A percentile compares a stretch with the other conserved stretches of the same genome.
Conservation (phyloP, 202 grass and related monocot genomes). For the Hordeum pubiflorum region DNA sequence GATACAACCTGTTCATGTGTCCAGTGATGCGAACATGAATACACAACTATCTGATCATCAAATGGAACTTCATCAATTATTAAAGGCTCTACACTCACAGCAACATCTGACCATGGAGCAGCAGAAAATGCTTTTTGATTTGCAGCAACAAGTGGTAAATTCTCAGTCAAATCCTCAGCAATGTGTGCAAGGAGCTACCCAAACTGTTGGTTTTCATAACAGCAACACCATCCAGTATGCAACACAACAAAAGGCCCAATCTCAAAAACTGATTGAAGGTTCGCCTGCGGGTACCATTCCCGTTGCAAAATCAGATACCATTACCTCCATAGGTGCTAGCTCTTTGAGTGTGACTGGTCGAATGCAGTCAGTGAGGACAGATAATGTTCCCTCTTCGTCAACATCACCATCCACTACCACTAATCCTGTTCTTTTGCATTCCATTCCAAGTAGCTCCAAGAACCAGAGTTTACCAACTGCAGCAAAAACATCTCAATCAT, state of each 20-base stretch:
- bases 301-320: slow-evolving; percentile 28
- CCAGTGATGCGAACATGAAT: slow-evolving; percentile 28
- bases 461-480: slow-evolving; percentile 29
- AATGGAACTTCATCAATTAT: slow-evolving; percentile 57
- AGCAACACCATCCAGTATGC: slow-evolving; percentile 20
- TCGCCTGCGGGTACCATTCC: slow-evolving; percentile 17
- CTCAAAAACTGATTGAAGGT: slow-evolving; percentile 40
- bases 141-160: slow-evolving; percentile 40
- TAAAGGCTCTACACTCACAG: slow-evolving; percentile 53
- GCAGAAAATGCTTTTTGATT: slow-evolving; percentile 45
- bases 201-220: slow-evolving; percentile 24
- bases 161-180: slow-evolving; percentile 31
- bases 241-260: slow-evolving; percentile 38
- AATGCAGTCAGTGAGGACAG: slow-evolving; percentile 33
- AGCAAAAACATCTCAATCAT: slow-evolving; percentile 49
- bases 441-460: slow-evolving; percentile 42
- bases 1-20: slow-evolving; percentile 25
- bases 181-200: slow-evolving; percentile 27
- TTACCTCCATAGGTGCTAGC: slow-evolving; percentile 29
- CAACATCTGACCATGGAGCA: slow-evolving; percentile 42
- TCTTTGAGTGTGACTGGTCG: slow-evolving; percentile 34
- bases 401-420: slow-evolving; percentile 49
- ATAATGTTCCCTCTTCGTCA: slow-evolving; percentile 50
- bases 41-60: slow-evolving; percentile 49
- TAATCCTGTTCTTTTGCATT: slow-evolving; percentile 37